Percentiles rank a stretch among this genome's conserved stretches.
These are phyloP conservation scores for Boechera retrofracta DNA, from an alignment of 345 rosid genomes.

Conservation along the genomic window DNA sequence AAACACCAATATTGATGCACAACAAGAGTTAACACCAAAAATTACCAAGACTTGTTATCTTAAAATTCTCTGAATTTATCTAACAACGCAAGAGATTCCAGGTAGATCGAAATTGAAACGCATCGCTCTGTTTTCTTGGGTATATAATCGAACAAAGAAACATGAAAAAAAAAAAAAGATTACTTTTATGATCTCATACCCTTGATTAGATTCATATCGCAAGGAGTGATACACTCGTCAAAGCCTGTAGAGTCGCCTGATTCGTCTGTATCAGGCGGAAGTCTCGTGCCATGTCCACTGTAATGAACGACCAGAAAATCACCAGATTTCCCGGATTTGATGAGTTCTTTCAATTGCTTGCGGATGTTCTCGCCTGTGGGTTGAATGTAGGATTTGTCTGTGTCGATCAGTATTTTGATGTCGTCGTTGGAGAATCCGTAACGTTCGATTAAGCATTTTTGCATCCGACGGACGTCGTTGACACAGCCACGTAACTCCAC, in stretches of 20 bases:
- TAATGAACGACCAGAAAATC: conserved; percentile 81
- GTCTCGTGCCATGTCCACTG: conserved; percentile 95
- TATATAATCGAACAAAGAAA: neutral
- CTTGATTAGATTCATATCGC: conserved; percentile 38
- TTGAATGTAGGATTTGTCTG: conserved; percentile 62
- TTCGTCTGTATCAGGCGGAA: conserved; percentile 71
- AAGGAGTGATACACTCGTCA: conserved; percentile 64
- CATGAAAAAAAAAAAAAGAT: neutral
- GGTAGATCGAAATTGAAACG: no score
- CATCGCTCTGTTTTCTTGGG: neutral
- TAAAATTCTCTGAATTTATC: neutral
- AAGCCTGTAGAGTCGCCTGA: conserved; percentile 77
- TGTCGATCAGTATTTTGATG: conserved; percentile 72
- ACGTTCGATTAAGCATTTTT: conserved; percentile 58
- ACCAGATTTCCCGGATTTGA: conserved; percentile 54
- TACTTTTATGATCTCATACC: conserved; percentile 16
- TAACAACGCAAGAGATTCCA: neutral
- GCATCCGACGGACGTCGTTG: conserved; percentile 79
- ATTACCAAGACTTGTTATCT: neutral
- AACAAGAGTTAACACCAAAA: neutral
- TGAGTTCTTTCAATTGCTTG: conserved; percentile 51
- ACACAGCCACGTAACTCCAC: conserved; percentile 86
- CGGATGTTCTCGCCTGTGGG: conserved; percentile 88
- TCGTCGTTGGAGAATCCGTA: conserved; percentile 66
- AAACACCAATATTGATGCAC: neutral